phyloP scores from a whole-genome alignment of 805 yeast species.

The Zygosaccharomyces bailii region DNA sequence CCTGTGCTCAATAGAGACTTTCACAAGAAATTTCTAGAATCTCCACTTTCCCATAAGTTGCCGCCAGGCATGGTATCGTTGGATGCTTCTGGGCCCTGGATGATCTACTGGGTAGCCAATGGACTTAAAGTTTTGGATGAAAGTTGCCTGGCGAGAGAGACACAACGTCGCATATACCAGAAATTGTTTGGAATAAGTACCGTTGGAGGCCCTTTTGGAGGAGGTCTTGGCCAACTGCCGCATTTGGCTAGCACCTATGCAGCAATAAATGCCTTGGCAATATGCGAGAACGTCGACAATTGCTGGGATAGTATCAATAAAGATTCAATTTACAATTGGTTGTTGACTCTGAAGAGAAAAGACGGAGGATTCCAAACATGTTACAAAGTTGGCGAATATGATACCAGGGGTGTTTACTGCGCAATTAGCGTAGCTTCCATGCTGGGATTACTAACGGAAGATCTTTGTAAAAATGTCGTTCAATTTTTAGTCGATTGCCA shows the following conservation, averaged over 20 bases:
- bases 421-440: conserved; percentile 71
- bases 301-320: conserved; percentile 47
- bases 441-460: conserved; percentile 59
- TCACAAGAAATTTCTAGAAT: conserved; percentile 45
- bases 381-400: conserved; percentile 64
- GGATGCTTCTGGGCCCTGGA: conserved; percentile 94
- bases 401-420: conserved; percentile 83
- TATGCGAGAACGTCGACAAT: conserved; percentile 43
- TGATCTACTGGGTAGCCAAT: conserved; percentile 78
- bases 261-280: conserved; percentile 57
- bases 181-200: conserved; percentile 34
- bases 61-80: conserved; percentile 51
- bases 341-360: conserved; percentile 53
- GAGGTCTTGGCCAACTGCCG: conserved; percentile 77
- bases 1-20: conserved; percentile 24
- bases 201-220: conserved; percentile 70
- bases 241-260: conserved; percentile 88
- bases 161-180: conserved; percentile 31
- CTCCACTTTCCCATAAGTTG: conserved; percentile 42
- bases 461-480: conserved; percentile 49
- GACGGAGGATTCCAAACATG: conserved; percentile 66
- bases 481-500: conserved; percentile 72
- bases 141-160: conserved; percentile 23
- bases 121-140: conserved; percentile 43
- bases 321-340: conserved; percentile 55